Base-by-base conservation (phyloP, 1,284 basidiomycete species). In the Leucoagaricus sp. region DNA sequence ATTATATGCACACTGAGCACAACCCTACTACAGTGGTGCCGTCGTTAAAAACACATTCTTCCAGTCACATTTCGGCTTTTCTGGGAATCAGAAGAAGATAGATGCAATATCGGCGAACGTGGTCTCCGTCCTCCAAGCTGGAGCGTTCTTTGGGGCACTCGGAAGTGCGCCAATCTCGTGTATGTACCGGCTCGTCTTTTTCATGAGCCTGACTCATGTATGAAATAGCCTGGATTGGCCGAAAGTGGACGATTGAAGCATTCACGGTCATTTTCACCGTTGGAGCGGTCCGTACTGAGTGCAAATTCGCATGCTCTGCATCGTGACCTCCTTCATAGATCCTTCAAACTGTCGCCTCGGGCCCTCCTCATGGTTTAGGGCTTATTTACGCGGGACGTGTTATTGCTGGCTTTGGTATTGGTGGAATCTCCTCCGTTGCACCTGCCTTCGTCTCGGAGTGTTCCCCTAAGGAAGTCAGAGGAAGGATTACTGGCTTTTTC, bases 361-460 rank as follows among this genome's bases (percentile, higher is more conserved):
- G 74, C 3, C 53, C 60, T 13, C 57, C 59, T 31, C 78, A 76
- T 21, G 87, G 86, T 1, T 68, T 90, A 8, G 73, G 72, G 13
- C 80, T 83, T 66, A 89, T 92, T 59, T 91, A 91, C 61, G 79
- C 75, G 12, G 90, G 91, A n/a, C 85, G 91, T 54, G 84, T 91
- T 52, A 72, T 91, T 49, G 61, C 72, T 17, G 88, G 87, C 60
- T 55, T 90, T 31, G 88, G 87, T 23, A 83, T 91, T 50, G 88
- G 85, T 57, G 84, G 74, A 26, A 86, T 87, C 54, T 86, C 73
- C 28, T 72, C 74, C 5, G 84, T 90, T 2, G 79, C 86, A 6
- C 91, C 91, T 4, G 83, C 89, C 0, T 93, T 83, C 64, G 89
- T 92, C 3, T 86, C 87, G 0, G 91, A 93, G 69, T 91, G 89